phyloP scores from a whole-genome alignment of 2,329 filamentous ascomycete species.

The Whalleya microplaca region DNA sequence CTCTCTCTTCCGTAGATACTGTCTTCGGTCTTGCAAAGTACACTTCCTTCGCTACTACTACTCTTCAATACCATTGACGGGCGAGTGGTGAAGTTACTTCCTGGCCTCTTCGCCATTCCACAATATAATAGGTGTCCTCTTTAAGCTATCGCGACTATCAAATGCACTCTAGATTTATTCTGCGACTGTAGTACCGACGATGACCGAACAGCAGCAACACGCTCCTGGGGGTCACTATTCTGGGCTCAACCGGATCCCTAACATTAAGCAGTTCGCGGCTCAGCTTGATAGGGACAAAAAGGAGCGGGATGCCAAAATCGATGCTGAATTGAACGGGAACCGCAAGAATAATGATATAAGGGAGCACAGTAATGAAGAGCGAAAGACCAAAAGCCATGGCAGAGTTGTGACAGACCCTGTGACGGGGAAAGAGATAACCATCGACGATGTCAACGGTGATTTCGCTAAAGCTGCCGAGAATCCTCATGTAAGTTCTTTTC shows the following conservation, averaged over 20 bases:
- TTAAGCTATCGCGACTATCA: background rate
- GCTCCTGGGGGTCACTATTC: constrained; percentile 68
- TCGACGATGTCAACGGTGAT: constrained; percentile 77
- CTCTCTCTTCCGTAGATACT: background rate
- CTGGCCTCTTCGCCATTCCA: background rate
- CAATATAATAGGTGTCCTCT: constrained; percentile 1
- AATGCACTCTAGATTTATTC: constrained; percentile 1
- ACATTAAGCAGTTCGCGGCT: constrained; percentile 81
- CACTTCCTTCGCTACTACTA: constrained; percentile 1
- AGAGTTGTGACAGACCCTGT: constrained; percentile 84
- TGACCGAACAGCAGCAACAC: constrained; percentile 35
- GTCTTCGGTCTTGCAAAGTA: background rate
- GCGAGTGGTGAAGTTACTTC: background rate
- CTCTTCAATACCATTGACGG: background rate
- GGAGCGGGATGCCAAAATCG: constrained; percentile 72
- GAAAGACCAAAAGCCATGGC: constrained; percentile 51
- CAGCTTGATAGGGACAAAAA: constrained; percentile 79
- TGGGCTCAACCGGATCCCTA: constrained; percentile 81
- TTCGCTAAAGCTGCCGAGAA: constrained; percentile 72
- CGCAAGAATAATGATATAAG: constrained; percentile 39
- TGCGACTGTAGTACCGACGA: constrained; percentile 15
- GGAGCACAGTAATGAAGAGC: constrained; percentile 47
- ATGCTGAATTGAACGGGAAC: constrained; percentile 54
- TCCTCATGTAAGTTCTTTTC: constrained; percentile 59
- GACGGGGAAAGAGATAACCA: constrained; percentile 82